Conservation (phyloP, 2,329 filamentous ascomycete species). For the Saccharata proteae region DNA sequence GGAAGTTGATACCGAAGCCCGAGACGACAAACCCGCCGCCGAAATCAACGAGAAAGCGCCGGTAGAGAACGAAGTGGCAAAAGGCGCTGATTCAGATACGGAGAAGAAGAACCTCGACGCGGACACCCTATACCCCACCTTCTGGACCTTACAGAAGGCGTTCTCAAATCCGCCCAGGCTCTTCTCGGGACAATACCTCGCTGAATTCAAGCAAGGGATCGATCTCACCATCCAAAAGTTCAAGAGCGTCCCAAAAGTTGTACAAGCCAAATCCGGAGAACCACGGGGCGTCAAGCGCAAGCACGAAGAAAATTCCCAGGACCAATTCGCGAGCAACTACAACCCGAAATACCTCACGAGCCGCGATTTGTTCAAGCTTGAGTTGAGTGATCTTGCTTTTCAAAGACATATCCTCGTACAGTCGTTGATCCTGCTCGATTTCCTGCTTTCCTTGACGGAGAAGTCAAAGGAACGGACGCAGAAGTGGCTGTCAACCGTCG, state of each 20-base stretch:
- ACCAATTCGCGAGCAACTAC: conserved; percentile 60
- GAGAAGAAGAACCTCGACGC: conserved; percentile 41
- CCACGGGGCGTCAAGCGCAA: conserved; percentile 57
- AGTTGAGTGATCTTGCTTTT: conserved; percentile 93
- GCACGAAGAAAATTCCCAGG: conserved; percentile 46
- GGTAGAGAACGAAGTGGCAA: conserved; percentile 32
- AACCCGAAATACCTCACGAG: conserved; percentile 99
- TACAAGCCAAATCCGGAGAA: conserved; percentile 49
- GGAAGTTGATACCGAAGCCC: conserved; percentile 49
- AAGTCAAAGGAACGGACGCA: conserved; percentile 47
- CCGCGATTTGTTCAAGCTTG: conserved; percentile 85
- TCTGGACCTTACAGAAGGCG: conserved; percentile 85
- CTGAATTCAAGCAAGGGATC: conserved; percentile 50
- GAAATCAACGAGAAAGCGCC: conserved; percentile 32
- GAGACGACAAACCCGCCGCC: conserved; percentile 14
- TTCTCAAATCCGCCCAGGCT: conserved; percentile 83
- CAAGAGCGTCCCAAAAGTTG: conserved; percentile 53
- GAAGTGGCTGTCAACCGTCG: conserved; percentile 58
- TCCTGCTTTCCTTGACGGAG: conserved; percentile 78
- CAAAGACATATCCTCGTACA: conserved; percentile 90
- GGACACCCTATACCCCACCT: conserved; percentile 72
- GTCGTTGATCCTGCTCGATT: conserved; percentile 86
- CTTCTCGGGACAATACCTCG: conserved; percentile 60
- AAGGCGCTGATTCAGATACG: conserved; percentile 34
- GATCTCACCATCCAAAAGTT: conserved; percentile 61